These are phyloP conservation scores for Microcera coccophila DNA, from an alignment of 2,329 filamentous ascomycete species.

Conservation along the genomic window DNA sequence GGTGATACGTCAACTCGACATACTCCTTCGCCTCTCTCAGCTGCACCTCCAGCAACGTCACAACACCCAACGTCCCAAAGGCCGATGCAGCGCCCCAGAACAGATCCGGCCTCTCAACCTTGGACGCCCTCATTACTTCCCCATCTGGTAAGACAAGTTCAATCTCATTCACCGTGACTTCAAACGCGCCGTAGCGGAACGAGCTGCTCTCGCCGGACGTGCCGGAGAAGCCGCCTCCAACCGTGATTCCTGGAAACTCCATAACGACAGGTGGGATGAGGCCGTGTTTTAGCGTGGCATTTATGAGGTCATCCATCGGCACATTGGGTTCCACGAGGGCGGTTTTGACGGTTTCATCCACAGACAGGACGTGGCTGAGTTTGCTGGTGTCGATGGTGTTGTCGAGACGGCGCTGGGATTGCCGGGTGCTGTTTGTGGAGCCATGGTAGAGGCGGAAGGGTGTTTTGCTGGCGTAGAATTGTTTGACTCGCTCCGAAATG, in stretches of 20 bases:
- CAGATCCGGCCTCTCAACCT: conserved; percentile 52
- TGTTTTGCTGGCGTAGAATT: conserved; percentile 41
- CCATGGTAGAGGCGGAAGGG: conserved; percentile 76
- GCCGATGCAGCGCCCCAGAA: conserved; percentile 63
- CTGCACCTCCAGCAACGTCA: conserved; percentile 59
- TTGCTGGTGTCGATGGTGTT: conserved; percentile 64
- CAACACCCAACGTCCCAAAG: conserved; percentile 64
- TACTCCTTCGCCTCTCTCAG: conserved; percentile 52
- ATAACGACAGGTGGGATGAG: conserved; percentile 64
- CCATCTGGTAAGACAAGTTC: conserved; percentile 65
- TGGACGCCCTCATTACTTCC: conserved; percentile 51
- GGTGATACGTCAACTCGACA: conserved; percentile 56
- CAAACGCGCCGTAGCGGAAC: conserved; percentile 64
- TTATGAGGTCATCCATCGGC: conserved; percentile 61
- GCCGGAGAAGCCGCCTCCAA: conserved; percentile 62
- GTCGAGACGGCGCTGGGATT: conserved; percentile 44
- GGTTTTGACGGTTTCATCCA: conserved; percentile 52
- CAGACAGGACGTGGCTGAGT: conserved; percentile 58
- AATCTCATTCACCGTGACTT: conserved; percentile 56
- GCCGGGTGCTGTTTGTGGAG: conserved; percentile 71
- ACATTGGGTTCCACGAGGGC: conserved; percentile 69
- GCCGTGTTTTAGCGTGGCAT: conserved; percentile 51
- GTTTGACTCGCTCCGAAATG: conserved; percentile 41
- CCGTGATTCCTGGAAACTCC: conserved; percentile 71
- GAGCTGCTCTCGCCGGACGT: conserved; percentile 66